Conservation (phyloP, 352 stramenopile species). For the Pythium plurisporium region DNA sequence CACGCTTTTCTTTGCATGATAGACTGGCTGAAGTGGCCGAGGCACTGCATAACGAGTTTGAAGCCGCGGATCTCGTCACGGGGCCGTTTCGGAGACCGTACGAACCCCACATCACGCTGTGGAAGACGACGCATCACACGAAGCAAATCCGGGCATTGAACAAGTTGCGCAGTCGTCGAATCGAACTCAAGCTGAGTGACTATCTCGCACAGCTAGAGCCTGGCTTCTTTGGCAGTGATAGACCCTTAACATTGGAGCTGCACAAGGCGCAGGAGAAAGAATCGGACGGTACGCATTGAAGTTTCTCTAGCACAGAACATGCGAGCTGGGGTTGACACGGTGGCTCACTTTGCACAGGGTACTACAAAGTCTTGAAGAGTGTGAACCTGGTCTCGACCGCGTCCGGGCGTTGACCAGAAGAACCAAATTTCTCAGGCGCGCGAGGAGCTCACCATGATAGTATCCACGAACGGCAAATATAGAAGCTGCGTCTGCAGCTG, state of each 20-base stretch:
- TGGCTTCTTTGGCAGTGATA: conserved; percentile 21
- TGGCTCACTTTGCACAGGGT: background rate
- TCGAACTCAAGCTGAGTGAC: conserved; percentile 27
- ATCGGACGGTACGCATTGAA: conserved; percentile 27
- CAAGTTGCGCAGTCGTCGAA: conserved; percentile 1
- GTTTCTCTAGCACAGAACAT: too few relatives aligned
- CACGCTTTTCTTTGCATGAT: background rate
- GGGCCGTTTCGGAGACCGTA: conserved; percentile 31
- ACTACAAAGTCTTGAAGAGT: conserved; percentile 4
- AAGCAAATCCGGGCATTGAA: conserved; percentile 28
- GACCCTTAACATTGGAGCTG: conserved; percentile 25
- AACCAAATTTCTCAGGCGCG: too few relatives aligned
- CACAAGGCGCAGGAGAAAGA: conserved; percentile 35
- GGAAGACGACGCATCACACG: conserved; percentile 33
- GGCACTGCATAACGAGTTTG: conserved; percentile 24
- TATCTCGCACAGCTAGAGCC: conserved; percentile 13
- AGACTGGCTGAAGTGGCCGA: conserved; percentile 30
- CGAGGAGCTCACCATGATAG: background rate
- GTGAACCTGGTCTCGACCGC: background rate
- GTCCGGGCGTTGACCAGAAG: too few relatives aligned
- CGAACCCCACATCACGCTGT: conserved; percentile 44
- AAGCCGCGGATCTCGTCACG: conserved; percentile 23
- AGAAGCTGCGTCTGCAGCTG: too few relatives aligned
- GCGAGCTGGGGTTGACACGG: too few relatives aligned
- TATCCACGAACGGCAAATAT: too few relatives aligned